Base-by-base conservation (phyloP, 164 flowering plant genomes). In the Akebia trifoliata region DNA sequence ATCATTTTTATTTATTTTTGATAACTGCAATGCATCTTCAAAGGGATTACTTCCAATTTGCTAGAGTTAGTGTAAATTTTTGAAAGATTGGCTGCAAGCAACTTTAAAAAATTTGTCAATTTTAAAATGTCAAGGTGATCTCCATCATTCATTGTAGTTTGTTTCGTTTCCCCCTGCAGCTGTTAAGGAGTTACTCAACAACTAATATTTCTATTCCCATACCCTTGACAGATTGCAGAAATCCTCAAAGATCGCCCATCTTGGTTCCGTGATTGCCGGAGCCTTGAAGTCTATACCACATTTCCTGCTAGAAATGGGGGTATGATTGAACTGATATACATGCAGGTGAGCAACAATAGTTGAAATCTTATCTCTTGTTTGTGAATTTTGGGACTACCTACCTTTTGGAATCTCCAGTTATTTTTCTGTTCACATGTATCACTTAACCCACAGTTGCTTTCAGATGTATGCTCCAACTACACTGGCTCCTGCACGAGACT, bases 391-490 rank as follows among this genome's bases (percentile, higher is more conserved):
- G 28, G 26, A 22, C n/a, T 39, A 37, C 2, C 26, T 18, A 2
- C 11, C 26, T 45, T 22, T 35, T 24, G 14, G 24, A 32, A 25
- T 20, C 3, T 31, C 15, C 30, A 46, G 2, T 35, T 48, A 2
- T 4, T 21, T 39, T 53, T 18, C 14, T 26, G 9, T 31, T 0
- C 39, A 38, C 4, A 30, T 5, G 24, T 20, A 26, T 57, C 17
- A 47, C 44, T 38, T 35, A 40, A 28, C 36, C 29, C 20, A 8
- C 17, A 2, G 34, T 56, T 39, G 6, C 49, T 76, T 65, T 60
- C 81, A 90, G 96, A 71, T 75, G 65, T 88, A 83, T 79, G 95
- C 98, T 36, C 96, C 98, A 40, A 86, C 95, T 22, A 86, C 90
- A 21, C 57, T 88, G 67, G 96, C 93, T 65, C 84, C 95, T 26